phyloP scores from a whole-genome alignment of 164 flowering plant genomes.

The Vitis rupestris region DNA sequence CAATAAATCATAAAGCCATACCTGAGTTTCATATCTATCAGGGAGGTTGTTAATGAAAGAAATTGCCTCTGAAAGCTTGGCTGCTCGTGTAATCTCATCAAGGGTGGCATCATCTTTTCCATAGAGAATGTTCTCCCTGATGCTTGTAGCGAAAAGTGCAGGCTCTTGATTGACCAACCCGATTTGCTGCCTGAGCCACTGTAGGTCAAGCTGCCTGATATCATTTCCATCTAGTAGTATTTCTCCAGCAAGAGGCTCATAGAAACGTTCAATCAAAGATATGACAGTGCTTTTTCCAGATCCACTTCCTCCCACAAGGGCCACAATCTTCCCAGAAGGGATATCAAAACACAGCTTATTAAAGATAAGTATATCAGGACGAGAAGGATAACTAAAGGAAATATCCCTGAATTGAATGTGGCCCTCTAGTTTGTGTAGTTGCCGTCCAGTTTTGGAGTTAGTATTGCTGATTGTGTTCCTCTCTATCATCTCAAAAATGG shows the following conservation, averaged over 20 bases:
- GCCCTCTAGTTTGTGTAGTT: constrained; percentile 61
- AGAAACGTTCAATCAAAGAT: constrained; percentile 92
- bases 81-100: constrained; percentile 87
- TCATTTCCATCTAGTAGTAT: constrained; percentile 69
- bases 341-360: constrained; percentile 61
- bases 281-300: constrained; percentile 96
- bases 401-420: constrained; percentile 75
- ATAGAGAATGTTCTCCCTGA: constrained; percentile 86
- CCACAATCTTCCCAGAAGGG: constrained; percentile 85
- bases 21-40: constrained; percentile 97
- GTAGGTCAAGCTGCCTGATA: constrained; percentile 64
- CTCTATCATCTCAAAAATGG: constrained; percentile 93
- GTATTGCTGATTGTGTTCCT: constrained; percentile 55
- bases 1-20: constrained; percentile 10
- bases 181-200: constrained; percentile 87
- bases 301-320: constrained; percentile 97
- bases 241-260: constrained; percentile 76
- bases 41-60: constrained; percentile 91
- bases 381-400: constrained; percentile 84
- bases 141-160: constrained; percentile 90
- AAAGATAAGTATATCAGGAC: constrained; percentile 78
- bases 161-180: constrained; percentile 98
- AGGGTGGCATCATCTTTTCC: constrained; percentile 85
- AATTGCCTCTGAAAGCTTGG: constrained; percentile 86
- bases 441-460: constrained; percentile 44